These are phyloP conservation scores for Vigna hirtella DNA, from an alignment of 306 rosid species.

Conservation along the genomic window DNA sequence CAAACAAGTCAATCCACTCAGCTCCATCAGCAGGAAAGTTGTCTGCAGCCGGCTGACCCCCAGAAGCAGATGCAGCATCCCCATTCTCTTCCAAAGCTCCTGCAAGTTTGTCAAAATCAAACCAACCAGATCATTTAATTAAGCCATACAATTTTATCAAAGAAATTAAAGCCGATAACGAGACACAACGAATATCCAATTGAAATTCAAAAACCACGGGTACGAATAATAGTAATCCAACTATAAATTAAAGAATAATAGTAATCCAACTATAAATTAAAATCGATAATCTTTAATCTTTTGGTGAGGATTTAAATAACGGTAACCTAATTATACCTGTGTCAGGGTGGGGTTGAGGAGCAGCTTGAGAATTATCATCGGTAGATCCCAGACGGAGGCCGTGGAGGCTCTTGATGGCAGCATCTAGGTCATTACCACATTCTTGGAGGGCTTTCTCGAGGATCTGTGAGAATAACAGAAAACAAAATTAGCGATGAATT, in stretches of 20 bases:
- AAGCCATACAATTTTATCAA: neutral
- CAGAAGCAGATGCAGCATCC: slow-evolving; percentile 48
- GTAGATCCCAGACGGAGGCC: slow-evolving; percentile 71
- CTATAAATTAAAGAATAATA: neutral
- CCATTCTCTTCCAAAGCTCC: slow-evolving; percentile 52
- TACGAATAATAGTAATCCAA: neutral
- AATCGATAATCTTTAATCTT: neutral
- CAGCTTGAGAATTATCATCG: slow-evolving; percentile 42
- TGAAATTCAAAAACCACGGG: neutral
- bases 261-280: neutral
- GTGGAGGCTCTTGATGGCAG: slow-evolving; percentile 75
- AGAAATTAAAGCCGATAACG: neutral
- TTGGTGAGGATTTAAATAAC: neutral
- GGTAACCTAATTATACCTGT: slow-evolving; percentile 45
- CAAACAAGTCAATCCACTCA: slow-evolving; percentile 89
- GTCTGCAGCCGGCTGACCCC: slow-evolving; percentile 49
- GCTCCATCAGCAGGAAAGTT: slow-evolving; percentile 77
- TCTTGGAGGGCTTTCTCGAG: slow-evolving; percentile 84
- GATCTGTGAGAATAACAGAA: slow-evolving; percentile 45
- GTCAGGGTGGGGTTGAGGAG: slow-evolving; percentile 45
- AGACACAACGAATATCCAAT: slow-evolving; percentile 3
- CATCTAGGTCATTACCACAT: slow-evolving; percentile 82
- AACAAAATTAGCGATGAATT: neutral
- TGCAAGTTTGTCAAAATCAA: slow-evolving; percentile 35
- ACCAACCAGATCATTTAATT: neutral